Base-by-base conservation (phyloP, 2,329 filamentous ascomycete genomes). In the Hymenoscyphus linearis region DNA sequence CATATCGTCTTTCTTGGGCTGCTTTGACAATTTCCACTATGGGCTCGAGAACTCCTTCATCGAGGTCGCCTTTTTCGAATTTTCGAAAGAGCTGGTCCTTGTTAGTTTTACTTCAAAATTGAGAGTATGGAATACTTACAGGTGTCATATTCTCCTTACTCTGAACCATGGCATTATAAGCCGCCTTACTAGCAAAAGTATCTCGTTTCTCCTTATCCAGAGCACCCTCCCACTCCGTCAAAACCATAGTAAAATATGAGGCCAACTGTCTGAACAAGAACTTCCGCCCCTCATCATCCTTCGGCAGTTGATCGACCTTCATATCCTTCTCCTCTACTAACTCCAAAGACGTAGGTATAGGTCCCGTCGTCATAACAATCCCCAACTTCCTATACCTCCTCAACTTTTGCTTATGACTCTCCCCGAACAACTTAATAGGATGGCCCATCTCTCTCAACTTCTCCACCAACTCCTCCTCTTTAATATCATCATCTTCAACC, bases 221-320 rank as follows among this genome's bases (percentile, higher is more conserved):
- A 4, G 93, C 92, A 47, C 78, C 73, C 69, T 93, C 85, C 88
- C 96, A 99, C 74, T 96, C 93, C 52, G 82, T 84, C 61, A 99
- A 79, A n/a, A 99, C 85, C 86, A 99, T 91, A 58, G 90, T 96
- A 78, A 99, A 98, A 79, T 97, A 99, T 55, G 90, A 95, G 22
- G 90, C 90, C 60, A 99, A 81, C 75, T 99, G 93, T 12, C 93
- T 83, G 77, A 89, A 93, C 47, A 99, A 78, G 75, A 89, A 92
- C 52, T 82, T 78, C 53, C 86, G 84, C 0, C 80, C 89, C 47
- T 86, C 84, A 22, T 78, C 78, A 67, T 93, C 89, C 68, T 82
- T 80, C 1, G 82, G 75, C 10, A 90, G 77, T 52, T 78, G 80
- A 16, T 81, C 79, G 26, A 98, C 85, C 74, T 93, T 93, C 91